Conservation (phyloP, 495 filamentous ascomycete species). For the Penicillium coprophilum region DNA sequence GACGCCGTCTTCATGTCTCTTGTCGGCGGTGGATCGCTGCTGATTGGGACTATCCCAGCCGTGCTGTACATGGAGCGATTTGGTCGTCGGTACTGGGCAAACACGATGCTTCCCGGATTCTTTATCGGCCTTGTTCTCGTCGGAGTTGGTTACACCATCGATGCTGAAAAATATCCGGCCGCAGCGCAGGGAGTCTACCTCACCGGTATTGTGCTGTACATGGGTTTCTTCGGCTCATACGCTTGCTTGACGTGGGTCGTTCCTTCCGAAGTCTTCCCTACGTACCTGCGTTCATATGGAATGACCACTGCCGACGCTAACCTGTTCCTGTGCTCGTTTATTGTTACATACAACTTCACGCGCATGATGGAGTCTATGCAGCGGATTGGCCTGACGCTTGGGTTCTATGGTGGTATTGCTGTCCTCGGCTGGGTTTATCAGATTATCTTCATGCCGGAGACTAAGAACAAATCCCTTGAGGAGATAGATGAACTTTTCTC, state of each 20-base stretch:
- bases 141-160: constrained; percentile 53
- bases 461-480: constrained; percentile 62
- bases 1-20: constrained; percentile 61
- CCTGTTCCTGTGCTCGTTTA: constrained; percentile 60
- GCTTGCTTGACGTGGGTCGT: constrained; percentile 64
- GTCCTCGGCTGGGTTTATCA: constrained; percentile 58
- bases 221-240: constrained; percentile 63
- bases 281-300: constrained; percentile 59
- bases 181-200: constrained; percentile 53
- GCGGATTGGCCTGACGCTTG: constrained; percentile 54
- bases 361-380: constrained; percentile 58
- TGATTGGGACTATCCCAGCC: constrained; percentile 58
- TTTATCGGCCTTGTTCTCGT: constrained; percentile 59
- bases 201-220: constrained; percentile 58
- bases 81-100: constrained; percentile 62
- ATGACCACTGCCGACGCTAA: constrained; percentile 58
- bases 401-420: constrained; percentile 63
- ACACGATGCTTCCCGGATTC: constrained; percentile 60
- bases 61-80: constrained; percentile 61
- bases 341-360: constrained; percentile 64
- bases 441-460: constrained; percentile 63
- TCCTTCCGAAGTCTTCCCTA: constrained; percentile 59
- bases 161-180: constrained; percentile 34
- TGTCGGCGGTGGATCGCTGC: constrained; percentile 57
- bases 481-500: constrained; percentile 61